Evolutionary conservation across 2,329 filamentous ascomycete species (phyloP).

Genomic region (Aspergillus jensenii): DNA sequence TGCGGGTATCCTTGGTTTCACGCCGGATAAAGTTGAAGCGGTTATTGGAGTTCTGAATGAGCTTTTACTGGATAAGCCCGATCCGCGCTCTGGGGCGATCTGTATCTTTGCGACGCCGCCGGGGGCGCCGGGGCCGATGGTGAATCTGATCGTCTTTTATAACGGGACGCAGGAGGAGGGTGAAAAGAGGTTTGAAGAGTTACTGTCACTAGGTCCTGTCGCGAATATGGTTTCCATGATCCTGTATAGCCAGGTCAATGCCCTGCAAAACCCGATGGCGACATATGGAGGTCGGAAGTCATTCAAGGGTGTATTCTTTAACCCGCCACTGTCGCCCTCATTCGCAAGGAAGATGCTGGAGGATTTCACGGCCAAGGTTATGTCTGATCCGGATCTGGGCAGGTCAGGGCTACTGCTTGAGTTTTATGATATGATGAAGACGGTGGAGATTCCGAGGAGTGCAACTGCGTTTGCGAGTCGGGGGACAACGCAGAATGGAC

Average conservation of each 20-base stretch:
- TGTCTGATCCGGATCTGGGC: conserved; percentile 30
- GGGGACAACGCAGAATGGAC: conserved; percentile 46
- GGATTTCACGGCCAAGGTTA: conserved; percentile 30
- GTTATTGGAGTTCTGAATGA: conserved; percentile 1
- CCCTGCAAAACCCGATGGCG: conserved; percentile 37
- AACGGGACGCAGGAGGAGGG: conserved; percentile 31
- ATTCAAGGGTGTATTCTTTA: conserved; percentile 48
- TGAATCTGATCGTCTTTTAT: conserved; percentile 16
- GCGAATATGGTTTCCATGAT: conserved; percentile 40
- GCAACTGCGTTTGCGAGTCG: conserved; percentile 50
- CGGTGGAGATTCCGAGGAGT: conserved; percentile 34
- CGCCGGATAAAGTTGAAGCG: conserved; percentile 21
- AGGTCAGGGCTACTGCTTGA: conserved; percentile 41
- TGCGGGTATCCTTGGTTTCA: conserved; percentile 31
- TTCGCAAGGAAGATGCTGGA: conserved; percentile 35
- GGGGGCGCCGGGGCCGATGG: conserved; percentile 7
- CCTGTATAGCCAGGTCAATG: conserved; percentile 46
- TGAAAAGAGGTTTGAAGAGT: conserved; percentile 33
- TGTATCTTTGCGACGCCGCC: conserved; percentile 7
- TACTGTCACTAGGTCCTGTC: conserved; percentile 40
- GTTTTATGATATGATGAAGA: conserved; percentile 42
- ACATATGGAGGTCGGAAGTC: conserved; percentile 42
- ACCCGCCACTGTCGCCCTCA: conserved; percentile 39
- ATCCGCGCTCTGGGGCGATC: conserved; percentile 8
- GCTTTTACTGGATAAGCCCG: conserved; percentile 5